Conservation (phyloP, 495 filamentous ascomycete genomes). For the Rhypophila decipiens region DNA sequence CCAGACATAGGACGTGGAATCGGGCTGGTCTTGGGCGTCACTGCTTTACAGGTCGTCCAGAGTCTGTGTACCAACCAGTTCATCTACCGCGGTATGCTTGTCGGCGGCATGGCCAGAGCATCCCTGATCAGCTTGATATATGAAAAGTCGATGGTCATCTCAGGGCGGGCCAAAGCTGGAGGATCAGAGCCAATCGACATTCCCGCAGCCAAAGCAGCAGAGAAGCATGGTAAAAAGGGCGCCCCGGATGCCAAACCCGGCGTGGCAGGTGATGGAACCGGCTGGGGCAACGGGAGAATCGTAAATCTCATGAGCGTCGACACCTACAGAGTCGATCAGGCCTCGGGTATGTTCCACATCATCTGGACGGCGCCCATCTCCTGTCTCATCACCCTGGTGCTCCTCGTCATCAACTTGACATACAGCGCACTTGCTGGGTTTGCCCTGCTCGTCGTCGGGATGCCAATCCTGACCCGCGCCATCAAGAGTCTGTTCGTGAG, state of each 20-base stretch:
- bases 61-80: constrained; percentile 73
- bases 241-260: constrained; percentile 35
- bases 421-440: constrained; percentile 89
- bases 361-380: constrained; percentile 78
- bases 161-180: constrained; percentile 69
- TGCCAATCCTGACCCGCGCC: constrained; percentile 67
- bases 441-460: constrained; percentile 66
- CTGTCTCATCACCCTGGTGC: constrained; percentile 66
- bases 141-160: constrained; percentile 76
- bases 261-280: constrained; percentile 59
- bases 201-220: constrained; percentile 30
- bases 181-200: constrained; percentile 32
- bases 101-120: constrained; percentile 69
- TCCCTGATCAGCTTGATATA: constrained; percentile 71
- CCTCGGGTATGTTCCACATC: constrained; percentile 81
- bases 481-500: constrained; percentile 65
- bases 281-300: constrained; percentile 87
- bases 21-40: constrained; percentile 70
- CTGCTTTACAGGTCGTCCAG: constrained; percentile 66
- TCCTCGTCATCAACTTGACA: constrained; percentile 77
- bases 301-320: constrained; percentile 91
- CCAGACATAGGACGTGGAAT: constrained; percentile 63
- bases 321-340: constrained; percentile 82
- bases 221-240: constrained; percentile 23
- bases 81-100: constrained; percentile 73